A percentile compares a stretch with the other conserved stretches of the same genome.
These are phyloP conservation scores for Botrytis paeoniae DNA, from an alignment of 2,329 filamentous ascomycete species.

Conservation along the genomic window DNA sequence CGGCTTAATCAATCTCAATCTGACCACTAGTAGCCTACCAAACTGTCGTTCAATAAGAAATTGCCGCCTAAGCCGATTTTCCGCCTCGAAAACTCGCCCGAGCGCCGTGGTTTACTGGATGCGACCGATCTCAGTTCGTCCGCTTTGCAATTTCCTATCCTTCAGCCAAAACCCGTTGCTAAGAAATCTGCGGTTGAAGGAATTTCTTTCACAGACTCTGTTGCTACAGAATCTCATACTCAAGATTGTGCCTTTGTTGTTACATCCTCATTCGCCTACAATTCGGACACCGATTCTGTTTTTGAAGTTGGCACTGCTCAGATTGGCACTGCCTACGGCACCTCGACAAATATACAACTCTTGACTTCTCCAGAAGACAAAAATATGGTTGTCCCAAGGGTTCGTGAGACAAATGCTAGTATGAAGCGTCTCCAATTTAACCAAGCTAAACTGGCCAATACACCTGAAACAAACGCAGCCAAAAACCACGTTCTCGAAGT, in stretches of 20 bases:
- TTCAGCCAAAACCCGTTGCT: background rate
- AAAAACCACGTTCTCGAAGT: background rate
- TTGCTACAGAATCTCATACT: background rate
- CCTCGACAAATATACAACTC: background rate
- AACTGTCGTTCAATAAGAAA: background rate
- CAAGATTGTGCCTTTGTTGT: background rate
- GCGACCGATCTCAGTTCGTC: conserved; percentile 12
- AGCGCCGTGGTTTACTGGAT: conserved; percentile 7
- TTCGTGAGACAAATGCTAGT: background rate
- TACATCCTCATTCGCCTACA: background rate
- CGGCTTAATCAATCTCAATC: background rate
- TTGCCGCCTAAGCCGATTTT: conserved; percentile 8
- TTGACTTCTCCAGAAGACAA: background rate
- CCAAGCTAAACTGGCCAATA: background rate
- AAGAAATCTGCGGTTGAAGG: background rate
- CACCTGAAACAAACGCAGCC: too few relatives aligned
- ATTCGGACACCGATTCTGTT: background rate
- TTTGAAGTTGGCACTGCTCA: background rate
- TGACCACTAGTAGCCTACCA: background rate
- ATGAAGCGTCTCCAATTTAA: background rate
- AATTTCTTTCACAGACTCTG: background rate
- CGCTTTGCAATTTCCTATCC: background rate
- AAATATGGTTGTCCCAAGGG: background rate
- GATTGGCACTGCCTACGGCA: background rate
- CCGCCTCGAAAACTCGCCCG: background rate